phyloP scores from a whole-genome alignment of 2,329 filamentous ascomycete species.

The Verticillium isaacii region DNA sequence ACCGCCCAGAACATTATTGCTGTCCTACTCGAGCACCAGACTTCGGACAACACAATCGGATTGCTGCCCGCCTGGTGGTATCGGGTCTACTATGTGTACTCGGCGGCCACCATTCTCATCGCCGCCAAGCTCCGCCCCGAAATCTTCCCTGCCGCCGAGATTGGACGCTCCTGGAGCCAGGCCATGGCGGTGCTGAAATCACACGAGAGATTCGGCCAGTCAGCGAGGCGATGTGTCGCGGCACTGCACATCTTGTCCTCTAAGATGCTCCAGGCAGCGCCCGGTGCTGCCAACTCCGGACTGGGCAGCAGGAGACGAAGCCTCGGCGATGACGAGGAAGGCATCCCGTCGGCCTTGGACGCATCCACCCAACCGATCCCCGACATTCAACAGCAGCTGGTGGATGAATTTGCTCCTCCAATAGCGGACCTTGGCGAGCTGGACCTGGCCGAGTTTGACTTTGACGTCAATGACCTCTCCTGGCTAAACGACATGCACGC shows the following conservation, averaged over 20 bases:
- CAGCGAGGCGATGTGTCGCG: conserved; percentile 24
- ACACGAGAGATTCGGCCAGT: conserved; percentile 27
- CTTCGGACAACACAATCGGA: conserved; percentile 23
- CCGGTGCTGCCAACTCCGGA: background rate
- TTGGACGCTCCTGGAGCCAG: conserved; percentile 24
- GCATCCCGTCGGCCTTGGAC: background rate
- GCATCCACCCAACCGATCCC: background rate
- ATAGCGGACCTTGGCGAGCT: conserved; percentile 15
- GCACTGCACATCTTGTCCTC: conserved; percentile 28
- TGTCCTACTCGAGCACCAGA: conserved; percentile 22
- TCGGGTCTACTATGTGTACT: conserved; percentile 30
- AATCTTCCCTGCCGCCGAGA: conserved; percentile 18
- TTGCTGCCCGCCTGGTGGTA: conserved; percentile 35
- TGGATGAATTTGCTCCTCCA: conserved; percentile 16
- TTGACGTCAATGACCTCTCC: conserved; percentile 25
- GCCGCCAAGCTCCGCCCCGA: conserved; percentile 28
- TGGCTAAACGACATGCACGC: conserved; percentile 28
- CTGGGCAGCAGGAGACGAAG: background rate
- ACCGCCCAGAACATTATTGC: conserved; percentile 27
- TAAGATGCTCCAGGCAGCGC: conserved; percentile 21
- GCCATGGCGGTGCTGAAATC: conserved; percentile 25
- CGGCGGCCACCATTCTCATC: conserved; percentile 28
- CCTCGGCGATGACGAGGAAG: background rate
- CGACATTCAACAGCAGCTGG: conserved; percentile 10
- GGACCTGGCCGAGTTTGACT: conserved; percentile 20